A percentile compares a stretch with the other conserved stretches of the same genome.
Conservation (phyloP, 345 rosid genomes). For the Eucalyptus polybractea region DNA sequence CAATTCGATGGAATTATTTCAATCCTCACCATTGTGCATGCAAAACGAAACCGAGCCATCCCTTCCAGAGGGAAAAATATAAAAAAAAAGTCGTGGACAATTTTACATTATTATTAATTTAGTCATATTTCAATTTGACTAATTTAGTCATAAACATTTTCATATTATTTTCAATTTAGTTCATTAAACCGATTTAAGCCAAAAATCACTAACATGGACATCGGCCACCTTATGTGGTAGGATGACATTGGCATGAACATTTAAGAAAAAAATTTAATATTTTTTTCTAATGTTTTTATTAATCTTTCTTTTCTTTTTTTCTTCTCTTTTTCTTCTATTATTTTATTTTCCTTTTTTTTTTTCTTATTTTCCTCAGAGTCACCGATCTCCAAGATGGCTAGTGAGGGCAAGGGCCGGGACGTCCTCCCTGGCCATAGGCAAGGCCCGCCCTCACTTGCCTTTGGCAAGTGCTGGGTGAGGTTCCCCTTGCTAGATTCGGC, state of each 20-base stretch:
- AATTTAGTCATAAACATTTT: rapidly evolving
- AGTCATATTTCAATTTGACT: rapidly evolving
- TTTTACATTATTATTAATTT: too few relatives aligned
- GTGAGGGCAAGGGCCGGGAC: rapidly evolving
- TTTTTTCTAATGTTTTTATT: too few relatives aligned
- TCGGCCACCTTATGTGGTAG: rapidly evolving
- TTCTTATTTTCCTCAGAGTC: rapidly evolving
- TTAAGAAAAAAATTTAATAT: too few relatives aligned
- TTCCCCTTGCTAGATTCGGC: rapidly evolving
- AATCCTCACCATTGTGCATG: rapidly evolving
- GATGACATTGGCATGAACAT: too few relatives aligned
- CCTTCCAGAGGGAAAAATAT: rapidly evolving
- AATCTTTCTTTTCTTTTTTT: too few relatives aligned
- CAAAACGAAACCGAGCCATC: too few relatives aligned
- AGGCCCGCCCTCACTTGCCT: rapidly evolving
- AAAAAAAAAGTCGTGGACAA: rapidly evolving
- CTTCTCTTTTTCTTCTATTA: rapidly evolving
- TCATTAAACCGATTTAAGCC: rapidly evolving
- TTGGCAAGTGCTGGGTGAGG: too few relatives aligned
- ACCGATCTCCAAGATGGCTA: rapidly evolving
- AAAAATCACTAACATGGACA: rapidly evolving
- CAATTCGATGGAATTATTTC: rapidly evolving
- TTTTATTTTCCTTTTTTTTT: rapidly evolving
- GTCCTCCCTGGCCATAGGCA: rapidly evolving
- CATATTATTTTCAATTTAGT: rapidly evolving